A percentile compares a stretch with the other conserved stretches of the same genome.
phyloP scores from a whole-genome alignment of 495 filamentous ascomycete species.

The Aspergillus indologenus region DNA sequence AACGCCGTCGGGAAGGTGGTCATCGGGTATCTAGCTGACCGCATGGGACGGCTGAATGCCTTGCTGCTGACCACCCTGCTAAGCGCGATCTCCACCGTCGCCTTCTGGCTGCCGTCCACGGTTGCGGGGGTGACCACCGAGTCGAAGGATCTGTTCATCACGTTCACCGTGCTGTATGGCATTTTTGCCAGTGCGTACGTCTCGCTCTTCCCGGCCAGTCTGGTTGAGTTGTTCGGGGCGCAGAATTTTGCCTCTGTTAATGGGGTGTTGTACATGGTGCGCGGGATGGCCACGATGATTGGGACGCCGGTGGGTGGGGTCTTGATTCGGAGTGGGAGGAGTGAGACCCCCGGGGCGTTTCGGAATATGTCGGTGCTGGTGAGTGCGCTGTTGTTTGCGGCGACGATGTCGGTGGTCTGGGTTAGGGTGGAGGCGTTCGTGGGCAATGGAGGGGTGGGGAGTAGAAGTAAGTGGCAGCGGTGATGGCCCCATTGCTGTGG shows the following conservation, averaged over 20 bases:
- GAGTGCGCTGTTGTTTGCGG: not conserved
- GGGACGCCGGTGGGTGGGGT: not conserved
- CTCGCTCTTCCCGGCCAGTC: not conserved
- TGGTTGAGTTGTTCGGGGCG: not conserved
- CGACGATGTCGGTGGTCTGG: not conserved
- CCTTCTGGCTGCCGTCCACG: not conserved
- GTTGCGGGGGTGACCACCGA: not conserved
- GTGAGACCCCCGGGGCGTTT: not conserved
- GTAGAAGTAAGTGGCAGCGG: not conserved
- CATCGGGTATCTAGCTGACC: not conserved
- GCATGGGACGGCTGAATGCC: not conserved
- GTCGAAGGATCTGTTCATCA: not conserved
- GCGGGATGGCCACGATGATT: not conserved
- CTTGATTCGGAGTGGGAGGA: not conserved
- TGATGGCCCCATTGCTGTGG: not conserved
- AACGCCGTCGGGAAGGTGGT: not conserved
- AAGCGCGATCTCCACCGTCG: not conserved
- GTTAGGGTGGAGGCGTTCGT: not conserved
- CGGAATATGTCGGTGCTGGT: not conserved
- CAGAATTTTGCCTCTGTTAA: conserved; percentile 2
- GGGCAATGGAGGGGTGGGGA: not conserved
- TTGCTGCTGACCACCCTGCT: not conserved
- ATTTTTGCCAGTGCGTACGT: not conserved
- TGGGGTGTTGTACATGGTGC: not conserved
- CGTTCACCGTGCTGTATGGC: not conserved